phyloP scores from a whole-genome alignment of 179 eudicot species.

The Corrigiola litoralis region DNA sequence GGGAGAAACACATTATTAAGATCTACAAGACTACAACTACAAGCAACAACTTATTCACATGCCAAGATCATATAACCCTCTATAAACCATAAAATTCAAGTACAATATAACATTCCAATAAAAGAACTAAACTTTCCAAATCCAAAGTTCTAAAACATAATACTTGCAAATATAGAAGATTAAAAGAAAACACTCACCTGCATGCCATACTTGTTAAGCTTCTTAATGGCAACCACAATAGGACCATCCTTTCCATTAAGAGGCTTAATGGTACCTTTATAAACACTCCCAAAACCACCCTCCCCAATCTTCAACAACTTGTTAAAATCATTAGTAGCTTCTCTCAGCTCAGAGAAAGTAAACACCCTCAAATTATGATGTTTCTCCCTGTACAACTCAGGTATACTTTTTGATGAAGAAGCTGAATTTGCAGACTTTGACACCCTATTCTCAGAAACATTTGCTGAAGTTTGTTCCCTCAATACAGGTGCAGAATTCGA shows the following conservation, averaged over 20 bases:
- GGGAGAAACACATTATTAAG: too few species aligned
- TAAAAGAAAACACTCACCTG: conserved; percentile 41
- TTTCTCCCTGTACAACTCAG: conserved; percentile 58
- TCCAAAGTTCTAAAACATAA: not conserved
- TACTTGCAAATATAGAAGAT: not conserved
- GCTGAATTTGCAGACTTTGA: conserved; percentile 61
- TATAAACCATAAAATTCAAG: too few species aligned
- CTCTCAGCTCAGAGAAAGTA: conserved; percentile 45
- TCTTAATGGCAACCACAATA: conserved; percentile 61
- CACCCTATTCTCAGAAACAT: conserved; percentile 31
- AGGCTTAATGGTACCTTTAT: conserved; percentile 64
- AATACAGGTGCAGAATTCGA: conserved; percentile 62
- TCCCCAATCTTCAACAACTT: conserved; percentile 72
- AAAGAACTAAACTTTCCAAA: not conserved
- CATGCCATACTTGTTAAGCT: conserved; percentile 60
- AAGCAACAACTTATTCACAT: too few species aligned
- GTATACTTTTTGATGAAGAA: conserved; percentile 46
- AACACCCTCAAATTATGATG: conserved; percentile 60
- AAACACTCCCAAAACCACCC: conserved; percentile 89
- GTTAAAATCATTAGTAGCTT: conserved; percentile 60
- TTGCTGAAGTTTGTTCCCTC: conserved; percentile 24
- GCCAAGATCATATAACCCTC: too few species aligned
- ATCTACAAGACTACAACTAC: too few species aligned
- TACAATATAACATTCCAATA: too few species aligned
- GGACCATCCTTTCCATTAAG: conserved; percentile 36